A percentile compares a stretch with the other conserved stretches of the same genome.
Evolutionary conservation across 148 eudicot species (phyloP).

Genomic region (Camellia granthamiana): DNA sequence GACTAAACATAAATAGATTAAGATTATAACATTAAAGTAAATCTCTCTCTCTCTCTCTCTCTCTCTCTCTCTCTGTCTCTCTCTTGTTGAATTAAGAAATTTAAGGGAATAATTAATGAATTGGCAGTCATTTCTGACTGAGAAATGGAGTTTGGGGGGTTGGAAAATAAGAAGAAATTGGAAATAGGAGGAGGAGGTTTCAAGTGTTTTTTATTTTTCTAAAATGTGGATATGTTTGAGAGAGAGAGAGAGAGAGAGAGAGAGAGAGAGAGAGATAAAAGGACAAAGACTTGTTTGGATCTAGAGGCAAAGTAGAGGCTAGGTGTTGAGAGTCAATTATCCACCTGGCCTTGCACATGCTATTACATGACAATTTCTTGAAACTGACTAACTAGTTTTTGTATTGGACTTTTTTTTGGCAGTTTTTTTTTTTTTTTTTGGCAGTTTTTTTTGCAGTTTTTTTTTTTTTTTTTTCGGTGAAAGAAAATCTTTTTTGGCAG

Average conservation of each 20-base stretch:
- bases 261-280: too few relatives aligned
- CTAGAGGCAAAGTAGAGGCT: neutral
- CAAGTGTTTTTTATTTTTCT: neutral
- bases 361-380: neutral
- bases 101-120: conserved; percentile 8
- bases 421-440: neutral
- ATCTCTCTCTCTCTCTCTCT: neutral
- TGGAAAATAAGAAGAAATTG: neutral
- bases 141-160: neutral
- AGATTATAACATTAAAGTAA: neutral
- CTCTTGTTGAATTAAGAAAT: neutral
- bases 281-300: neutral
- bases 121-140: conserved; percentile 11
- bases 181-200: neutral
- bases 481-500: neutral
- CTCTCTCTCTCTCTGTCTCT: neutral
- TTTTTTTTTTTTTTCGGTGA: too few relatives aligned
- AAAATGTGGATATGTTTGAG: neutral
- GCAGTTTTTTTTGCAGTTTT: too few relatives aligned
- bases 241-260: neutral
- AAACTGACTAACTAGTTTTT: conserved; percentile 2
- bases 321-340: neutral
- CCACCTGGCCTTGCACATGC: conserved; percentile 17
- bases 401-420: neutral
- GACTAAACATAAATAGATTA: conserved; percentile 7